Conservation (phyloP, 2,329 filamentous ascomycete species). For the Alternaria incomplexa region DNA sequence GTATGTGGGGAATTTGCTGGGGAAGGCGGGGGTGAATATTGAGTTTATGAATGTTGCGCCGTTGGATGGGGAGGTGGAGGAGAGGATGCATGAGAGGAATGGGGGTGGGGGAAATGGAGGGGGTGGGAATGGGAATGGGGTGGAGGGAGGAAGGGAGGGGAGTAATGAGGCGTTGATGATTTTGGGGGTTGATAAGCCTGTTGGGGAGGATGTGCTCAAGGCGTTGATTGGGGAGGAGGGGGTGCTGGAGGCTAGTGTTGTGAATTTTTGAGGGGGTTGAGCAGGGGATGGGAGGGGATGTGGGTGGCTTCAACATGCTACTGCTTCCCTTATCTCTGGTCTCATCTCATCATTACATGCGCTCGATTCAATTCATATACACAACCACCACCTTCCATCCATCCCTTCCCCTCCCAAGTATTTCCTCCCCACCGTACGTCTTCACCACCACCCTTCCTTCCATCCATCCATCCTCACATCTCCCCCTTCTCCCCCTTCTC, state of each 20-base stretch:
- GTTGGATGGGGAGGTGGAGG: constrained; percentile 53
- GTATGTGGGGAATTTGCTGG: constrained; percentile 73
- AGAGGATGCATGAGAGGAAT: constrained; percentile 27
- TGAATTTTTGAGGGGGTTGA: constrained; percentile 47
- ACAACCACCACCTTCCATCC: background rate
- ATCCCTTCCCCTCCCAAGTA: too few relatives aligned
- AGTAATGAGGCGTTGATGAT: constrained; percentile 81
- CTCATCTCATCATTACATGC: background rate
- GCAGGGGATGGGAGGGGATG: background rate
- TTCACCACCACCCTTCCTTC: background rate
- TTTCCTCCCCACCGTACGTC: too few relatives aligned
- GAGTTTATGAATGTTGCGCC: constrained; percentile 77
- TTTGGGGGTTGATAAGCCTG: constrained; percentile 71
- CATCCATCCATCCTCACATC: constrained; percentile 9
- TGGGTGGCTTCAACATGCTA: background rate
- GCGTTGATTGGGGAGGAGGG: constrained; percentile 58
- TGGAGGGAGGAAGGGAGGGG: constrained; percentile 6
- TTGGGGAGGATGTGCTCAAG: constrained; percentile 62
- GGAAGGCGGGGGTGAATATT: constrained; percentile 76
- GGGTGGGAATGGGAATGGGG: background rate
- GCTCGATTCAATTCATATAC: background rate
- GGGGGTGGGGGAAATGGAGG: background rate
- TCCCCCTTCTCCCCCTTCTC: constrained; percentile 50
- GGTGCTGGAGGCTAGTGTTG: constrained; percentile 59
- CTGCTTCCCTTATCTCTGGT: background rate